A percentile compares a stretch with the other conserved stretches of the same genome.
Evolutionary conservation across 805 yeast genomes (phyloP).

Genomic region (Candida sithepensis): DNA sequence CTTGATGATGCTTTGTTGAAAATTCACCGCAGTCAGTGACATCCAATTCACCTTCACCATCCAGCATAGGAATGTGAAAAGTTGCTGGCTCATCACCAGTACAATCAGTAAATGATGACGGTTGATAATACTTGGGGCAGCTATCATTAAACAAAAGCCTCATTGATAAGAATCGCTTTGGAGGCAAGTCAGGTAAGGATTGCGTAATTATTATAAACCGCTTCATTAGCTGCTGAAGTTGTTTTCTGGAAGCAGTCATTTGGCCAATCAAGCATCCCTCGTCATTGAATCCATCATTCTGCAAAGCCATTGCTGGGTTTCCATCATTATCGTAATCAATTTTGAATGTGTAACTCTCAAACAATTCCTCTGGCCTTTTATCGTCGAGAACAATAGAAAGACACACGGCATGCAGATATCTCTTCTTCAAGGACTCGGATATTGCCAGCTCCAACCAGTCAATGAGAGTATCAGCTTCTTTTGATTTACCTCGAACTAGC

Average conservation of each 20-base stretch:
- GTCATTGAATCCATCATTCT: constrained; percentile 17
- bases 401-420: constrained; percentile 42
- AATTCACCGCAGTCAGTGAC: constrained; percentile 22
- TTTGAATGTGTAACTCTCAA: constrained; percentile 50
- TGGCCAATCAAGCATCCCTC: constrained; percentile 15
- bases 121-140: constrained; percentile 48
- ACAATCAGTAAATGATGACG: constrained; percentile 37
- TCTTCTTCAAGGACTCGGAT: constrained; percentile 39
- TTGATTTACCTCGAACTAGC: constrained; percentile 42
- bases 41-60: constrained; percentile 12
- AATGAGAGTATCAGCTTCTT: constrained; percentile 45
- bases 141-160: constrained; percentile 45
- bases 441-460: constrained; percentile 55
- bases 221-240: constrained; percentile 46
- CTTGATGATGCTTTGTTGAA: constrained; percentile 20
- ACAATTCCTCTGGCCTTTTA: constrained; percentile 37
- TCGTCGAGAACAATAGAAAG: constrained; percentile 44
- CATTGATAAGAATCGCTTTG: constrained; percentile 43
- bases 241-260: constrained; percentile 37
- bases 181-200: constrained; percentile 48
- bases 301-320: constrained; percentile 17
- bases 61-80: constrained; percentile 31
- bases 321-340: constrained; percentile 38
- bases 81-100: constrained; percentile 36
- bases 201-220: constrained; percentile 53